Evolutionary conservation across 148 eudicot genomes (phyloP), one percentile per base, ranked within the genome.

Genomic region (Rhododendron kiyosumense): DNA sequence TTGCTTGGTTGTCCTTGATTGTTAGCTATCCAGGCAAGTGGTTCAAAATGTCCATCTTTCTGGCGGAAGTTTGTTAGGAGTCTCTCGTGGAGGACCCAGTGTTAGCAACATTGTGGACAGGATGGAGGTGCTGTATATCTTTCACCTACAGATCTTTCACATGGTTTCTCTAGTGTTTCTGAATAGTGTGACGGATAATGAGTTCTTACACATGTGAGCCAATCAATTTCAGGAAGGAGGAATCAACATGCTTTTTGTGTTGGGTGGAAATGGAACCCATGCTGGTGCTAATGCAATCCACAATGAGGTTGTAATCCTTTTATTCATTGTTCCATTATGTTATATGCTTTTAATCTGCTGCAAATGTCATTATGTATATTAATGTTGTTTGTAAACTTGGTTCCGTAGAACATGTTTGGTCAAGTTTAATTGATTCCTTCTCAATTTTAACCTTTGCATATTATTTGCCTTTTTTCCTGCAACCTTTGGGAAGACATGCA

Each of bases 251-350:
- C 99, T 97, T 78, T 97, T 97, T 88, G 98, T 97, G 83, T 88
- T 97, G 80, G 99, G 99, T 48, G 99, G 99, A 89, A 95, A 97
- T 87, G 99, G 99, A 88, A 95, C 99, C 43, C 99, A 97, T 89
- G 99, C 99, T 61, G 99, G 99, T 87, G 99, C 99, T 38, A 93
- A 92, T 88, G 99, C 95, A 82, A 93, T 97, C 81, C 99, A 97
- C 86, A 87, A 95, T 38, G 99, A 97, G 99, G 99, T 97, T 80
- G 52, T 84, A 74, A 13, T 28, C 65, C 63, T 61, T 82, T 20
- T 77, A 38, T 36, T 61, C 10, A 69, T 41, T 65, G 22, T 34
- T 45, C 34, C 26, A 69, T n/a, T 65, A 10, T 30, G 41, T 83
- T 45, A 67, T 46, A 14, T 67, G 71, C 22, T 67, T 41, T 34